phyloP scores from a whole-genome alignment of 176 grass and related monocot genomes.

The Avena sativa region DNA sequence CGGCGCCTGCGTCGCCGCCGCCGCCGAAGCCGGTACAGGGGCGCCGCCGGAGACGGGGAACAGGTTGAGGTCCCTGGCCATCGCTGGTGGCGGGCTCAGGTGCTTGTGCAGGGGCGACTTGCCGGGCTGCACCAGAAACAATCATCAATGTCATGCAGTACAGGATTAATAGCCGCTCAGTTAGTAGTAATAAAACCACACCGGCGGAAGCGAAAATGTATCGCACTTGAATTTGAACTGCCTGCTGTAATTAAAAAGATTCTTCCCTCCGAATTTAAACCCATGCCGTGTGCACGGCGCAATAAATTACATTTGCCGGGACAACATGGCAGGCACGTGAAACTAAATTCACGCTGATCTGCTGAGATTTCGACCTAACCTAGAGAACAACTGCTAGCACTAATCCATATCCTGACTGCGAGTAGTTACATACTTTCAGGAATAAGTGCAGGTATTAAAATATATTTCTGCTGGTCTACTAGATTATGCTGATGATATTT shows the following conservation, averaged over 20 bases:
- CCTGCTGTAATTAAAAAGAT: background rate
- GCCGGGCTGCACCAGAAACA: slow-evolving; percentile 49
- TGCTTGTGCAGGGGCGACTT: slow-evolving; percentile 58
- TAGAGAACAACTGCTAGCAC: background rate
- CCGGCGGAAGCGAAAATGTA: background rate
- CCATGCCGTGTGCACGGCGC: no score
- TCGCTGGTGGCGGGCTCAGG: background rate
- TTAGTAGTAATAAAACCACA: no score
- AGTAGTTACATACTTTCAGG: background rate
- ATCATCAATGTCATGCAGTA: background rate
- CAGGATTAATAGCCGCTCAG: background rate
- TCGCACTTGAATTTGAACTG: background rate
- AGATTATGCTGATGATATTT: background rate
- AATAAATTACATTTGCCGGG: background rate
- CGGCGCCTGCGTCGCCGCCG: background rate
- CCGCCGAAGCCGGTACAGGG: background rate
- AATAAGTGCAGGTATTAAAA: background rate
- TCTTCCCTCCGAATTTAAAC: background rate
- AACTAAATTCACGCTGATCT: background rate
- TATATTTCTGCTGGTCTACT: background rate
- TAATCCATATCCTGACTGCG: background rate
- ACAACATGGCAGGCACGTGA: background rate
- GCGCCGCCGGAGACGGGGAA: slow-evolving; percentile 47
- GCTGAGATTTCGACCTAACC: background rate
- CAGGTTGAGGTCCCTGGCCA: slow-evolving; percentile 52